Base-by-base conservation (phyloP, 768 basidiomycete species). In the Suillus weaverae region DNA sequence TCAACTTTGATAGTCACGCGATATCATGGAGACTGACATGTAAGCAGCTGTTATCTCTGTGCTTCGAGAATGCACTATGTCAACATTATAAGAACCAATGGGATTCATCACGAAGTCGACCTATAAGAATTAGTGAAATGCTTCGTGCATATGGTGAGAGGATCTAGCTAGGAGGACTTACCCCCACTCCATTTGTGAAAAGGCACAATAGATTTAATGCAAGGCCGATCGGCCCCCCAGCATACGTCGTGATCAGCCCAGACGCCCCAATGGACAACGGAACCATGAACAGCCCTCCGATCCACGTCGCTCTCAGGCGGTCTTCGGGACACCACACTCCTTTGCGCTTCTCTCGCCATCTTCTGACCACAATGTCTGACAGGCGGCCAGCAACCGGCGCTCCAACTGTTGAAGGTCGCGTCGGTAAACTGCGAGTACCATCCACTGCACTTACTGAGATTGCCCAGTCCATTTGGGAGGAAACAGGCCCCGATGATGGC, bases 311-410 rank as follows among this genome's bases (percentile, higher is more conserved):
- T 1, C 86, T 81, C 32, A 91, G 79, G 6, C 89, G 84, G 67
- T 89, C 90, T 72, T 92, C 89, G 0, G 89, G 89, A 50, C 85
- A 82, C 87, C 86, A 89, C 2, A 77, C 68, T 1, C 88, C 88
- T 0, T 80, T 80, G 30, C 88, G 83, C 6, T 76, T 71, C 54
- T 79, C 74, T 18, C 81, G 81, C 76, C 84, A 87, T 46, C 70
- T 71, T 20, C 81, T 75, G 30, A 92, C 77, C 0, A 82, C 74
- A 33, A 68, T 65, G 71, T 91, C 90, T 0, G 90, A 90, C 0
- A 89, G 65, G 18, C 78, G 78, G 1, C 90, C 89, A 0, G 85
- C 81, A 7, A 88, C 66, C 4, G 85, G 84, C 3, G 88, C 85
- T 1, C 89, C 89, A 53, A 85, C 88, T 89, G 22, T 39, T 5